Conservation (phyloP, 164 flowering plant genomes). For the Kingdonia uniflora region DNA sequence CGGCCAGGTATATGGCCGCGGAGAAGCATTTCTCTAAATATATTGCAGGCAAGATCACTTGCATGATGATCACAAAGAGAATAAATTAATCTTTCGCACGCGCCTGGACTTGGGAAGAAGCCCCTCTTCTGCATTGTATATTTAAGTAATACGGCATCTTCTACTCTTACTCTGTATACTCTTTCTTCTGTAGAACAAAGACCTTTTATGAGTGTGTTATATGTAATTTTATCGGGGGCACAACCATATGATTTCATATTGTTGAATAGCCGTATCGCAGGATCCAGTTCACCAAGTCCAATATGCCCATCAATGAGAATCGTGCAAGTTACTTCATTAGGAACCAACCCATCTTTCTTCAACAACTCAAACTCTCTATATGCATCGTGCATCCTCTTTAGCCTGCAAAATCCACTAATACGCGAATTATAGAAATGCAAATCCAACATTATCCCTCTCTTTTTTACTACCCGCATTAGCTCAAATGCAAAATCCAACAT, state of each 20-base stretch:
- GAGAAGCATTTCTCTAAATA: too few species aligned
- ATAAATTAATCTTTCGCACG: too few species aligned
- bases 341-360: conserved; percentile 30
- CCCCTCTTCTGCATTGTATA: too few species aligned
- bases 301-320: conserved; percentile 44
- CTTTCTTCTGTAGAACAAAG: too few species aligned
- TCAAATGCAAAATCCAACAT: conserved; percentile 20
- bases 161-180: too few species aligned
- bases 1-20: too few species aligned
- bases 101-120: too few species aligned
- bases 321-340: conserved; percentile 53
- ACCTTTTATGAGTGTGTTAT: too few species aligned
- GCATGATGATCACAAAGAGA: too few species aligned
- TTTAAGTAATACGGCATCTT: too few species aligned
- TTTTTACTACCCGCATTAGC: conserved; percentile 20
- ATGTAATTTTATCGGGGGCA: too few species aligned
- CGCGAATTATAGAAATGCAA: conserved; percentile 37
- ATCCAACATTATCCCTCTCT: conserved; percentile 21
- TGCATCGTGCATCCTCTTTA: conserved; percentile 32
- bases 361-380: conserved; percentile 29
- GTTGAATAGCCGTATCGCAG: conserved; percentile 37
- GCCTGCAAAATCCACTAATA: conserved; percentile 38
- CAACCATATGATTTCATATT: conserved; percentile 20
- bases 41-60: too few species aligned
- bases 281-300: conserved; percentile 26